phyloP scores from a whole-genome alignment of 441 rosid species.

The Adansonia gregorii region DNA sequence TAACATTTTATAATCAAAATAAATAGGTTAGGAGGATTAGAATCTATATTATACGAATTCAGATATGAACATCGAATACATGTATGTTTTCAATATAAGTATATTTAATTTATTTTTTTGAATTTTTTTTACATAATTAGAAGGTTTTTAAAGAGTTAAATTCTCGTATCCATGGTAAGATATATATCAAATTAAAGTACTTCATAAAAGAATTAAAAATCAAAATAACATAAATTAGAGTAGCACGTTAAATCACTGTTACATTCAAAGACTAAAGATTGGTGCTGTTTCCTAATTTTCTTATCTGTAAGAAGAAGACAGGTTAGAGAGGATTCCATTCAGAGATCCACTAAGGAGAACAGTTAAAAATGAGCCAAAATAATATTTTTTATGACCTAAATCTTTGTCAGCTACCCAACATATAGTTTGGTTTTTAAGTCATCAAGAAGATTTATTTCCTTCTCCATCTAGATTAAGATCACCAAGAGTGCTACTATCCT shows the following conservation, averaged over 20 bases:
- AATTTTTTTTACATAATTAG: too few species aligned
- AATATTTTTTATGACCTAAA: conserved; percentile 8
- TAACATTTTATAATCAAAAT: neutral
- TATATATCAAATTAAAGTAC: too few species aligned
- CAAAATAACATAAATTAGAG: neutral
- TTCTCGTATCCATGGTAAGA: too few species aligned
- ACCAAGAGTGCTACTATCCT: neutral
- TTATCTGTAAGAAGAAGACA: conserved; percentile 28
- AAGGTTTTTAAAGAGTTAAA: too few species aligned
- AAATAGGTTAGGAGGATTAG: too few species aligned
- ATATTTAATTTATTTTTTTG: too few species aligned
- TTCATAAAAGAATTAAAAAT: too few species aligned
- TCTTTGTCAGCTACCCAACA: conserved; percentile 7
- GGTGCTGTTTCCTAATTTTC: conserved; percentile 47
- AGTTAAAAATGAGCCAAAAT: conserved; percentile 8
- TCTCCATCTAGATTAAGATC: neutral
- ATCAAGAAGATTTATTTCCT: neutral
- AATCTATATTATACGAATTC: too few species aligned
- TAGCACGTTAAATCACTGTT: neutral
- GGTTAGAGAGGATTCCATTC: conserved; percentile 38
- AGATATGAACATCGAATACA: too few species aligned
- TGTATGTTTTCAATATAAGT: too few species aligned
- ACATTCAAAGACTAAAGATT: neutral
- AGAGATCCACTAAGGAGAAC: conserved; percentile 35
- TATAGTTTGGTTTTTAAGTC: neutral